Percentiles rank a stretch among this genome's conserved stretches.
Conservation (phyloP, 768 basidiomycete species). For the Mycena epipterygia region DNA sequence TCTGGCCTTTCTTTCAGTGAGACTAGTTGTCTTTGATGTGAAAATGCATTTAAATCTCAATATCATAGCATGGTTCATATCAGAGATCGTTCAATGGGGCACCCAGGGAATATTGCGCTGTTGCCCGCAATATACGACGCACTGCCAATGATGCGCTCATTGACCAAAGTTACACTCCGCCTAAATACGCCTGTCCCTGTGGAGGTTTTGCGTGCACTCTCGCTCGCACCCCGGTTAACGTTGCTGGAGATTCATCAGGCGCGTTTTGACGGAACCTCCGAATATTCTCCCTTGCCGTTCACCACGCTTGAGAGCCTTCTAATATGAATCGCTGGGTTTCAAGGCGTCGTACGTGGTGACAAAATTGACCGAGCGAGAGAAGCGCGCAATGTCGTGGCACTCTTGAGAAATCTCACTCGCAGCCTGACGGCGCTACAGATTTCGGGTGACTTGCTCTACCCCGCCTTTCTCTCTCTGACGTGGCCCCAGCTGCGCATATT, state of each 20-base stretch:
- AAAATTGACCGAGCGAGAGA: neutral
- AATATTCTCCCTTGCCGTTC: neutral
- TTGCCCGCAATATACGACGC: neutral
- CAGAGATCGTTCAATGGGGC: neutral
- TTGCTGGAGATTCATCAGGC: constrained; percentile 7
- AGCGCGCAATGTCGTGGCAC: neutral
- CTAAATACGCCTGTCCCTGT: neutral
- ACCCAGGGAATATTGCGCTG: neutral
- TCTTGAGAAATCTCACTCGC: neutral
- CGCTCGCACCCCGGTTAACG: neutral
- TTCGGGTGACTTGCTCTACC: constrained; percentile 8
- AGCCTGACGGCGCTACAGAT: neutral
- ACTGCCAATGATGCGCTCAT: neutral
- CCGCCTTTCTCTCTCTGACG: neutral
- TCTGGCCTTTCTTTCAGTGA: constrained; percentile 19
- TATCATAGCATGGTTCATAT: constrained; percentile 5
- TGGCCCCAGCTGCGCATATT: constrained; percentile 5
- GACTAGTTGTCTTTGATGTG: neutral
- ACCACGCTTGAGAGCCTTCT: neutral
- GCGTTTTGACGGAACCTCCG: constrained; percentile 1
- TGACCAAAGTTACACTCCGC: constrained; percentile 1
- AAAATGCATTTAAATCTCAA: neutral
- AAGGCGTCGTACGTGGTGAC: neutral
- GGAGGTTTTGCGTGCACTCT: neutral
- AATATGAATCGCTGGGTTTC: constrained; percentile 1